Conservation (phyloP, 805 yeast genomes). For the Candida tibetensis region DNA sequence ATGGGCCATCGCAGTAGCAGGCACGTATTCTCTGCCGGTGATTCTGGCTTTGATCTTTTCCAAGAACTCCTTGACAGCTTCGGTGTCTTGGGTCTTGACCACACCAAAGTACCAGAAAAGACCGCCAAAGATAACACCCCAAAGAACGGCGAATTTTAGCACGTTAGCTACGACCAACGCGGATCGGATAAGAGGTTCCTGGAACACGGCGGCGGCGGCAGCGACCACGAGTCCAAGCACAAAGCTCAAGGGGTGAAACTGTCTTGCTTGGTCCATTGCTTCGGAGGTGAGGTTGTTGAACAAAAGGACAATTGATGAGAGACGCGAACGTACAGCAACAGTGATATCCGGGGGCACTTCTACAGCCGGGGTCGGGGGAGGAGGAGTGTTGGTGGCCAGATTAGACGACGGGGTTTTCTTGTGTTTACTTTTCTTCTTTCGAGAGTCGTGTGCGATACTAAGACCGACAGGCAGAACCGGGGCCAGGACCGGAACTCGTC, state of each 20-base stretch:
- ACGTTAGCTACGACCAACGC: slow-evolving; percentile 17
- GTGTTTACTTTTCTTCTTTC: not conserved
- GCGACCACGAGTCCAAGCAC: slow-evolving; percentile 25
- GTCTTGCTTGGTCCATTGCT: slow-evolving; percentile 4
- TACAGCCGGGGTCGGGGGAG: not conserved
- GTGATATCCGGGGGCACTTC: not conserved
- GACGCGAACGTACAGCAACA: not conserved
- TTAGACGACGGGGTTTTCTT: not conserved
- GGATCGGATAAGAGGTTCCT: slow-evolving; percentile 21
- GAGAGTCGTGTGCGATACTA: not conserved
- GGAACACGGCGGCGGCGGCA: slow-evolving; percentile 17
- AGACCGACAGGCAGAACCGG: not conserved
- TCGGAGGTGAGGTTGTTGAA: not conserved
- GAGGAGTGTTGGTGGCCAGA: slow-evolving; percentile 1
- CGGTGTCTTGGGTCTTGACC: slow-evolving; percentile 15
- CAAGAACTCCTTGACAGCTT: slow-evolving; percentile 1
- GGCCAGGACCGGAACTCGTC: not conserved
- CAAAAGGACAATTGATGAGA: not conserved
- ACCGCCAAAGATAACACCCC: slow-evolving; percentile 23
- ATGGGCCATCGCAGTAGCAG: not conserved
- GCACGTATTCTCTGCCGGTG: not conserved
- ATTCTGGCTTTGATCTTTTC: not conserved
- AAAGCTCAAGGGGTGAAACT: slow-evolving; percentile 28
- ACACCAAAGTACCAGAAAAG: slow-evolving; percentile 32
- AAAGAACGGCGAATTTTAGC: slow-evolving; percentile 21